Evolutionary conservation across 2,329 filamentous ascomycete genomes (phyloP).

Genomic region (Phialophora tarda): DNA sequence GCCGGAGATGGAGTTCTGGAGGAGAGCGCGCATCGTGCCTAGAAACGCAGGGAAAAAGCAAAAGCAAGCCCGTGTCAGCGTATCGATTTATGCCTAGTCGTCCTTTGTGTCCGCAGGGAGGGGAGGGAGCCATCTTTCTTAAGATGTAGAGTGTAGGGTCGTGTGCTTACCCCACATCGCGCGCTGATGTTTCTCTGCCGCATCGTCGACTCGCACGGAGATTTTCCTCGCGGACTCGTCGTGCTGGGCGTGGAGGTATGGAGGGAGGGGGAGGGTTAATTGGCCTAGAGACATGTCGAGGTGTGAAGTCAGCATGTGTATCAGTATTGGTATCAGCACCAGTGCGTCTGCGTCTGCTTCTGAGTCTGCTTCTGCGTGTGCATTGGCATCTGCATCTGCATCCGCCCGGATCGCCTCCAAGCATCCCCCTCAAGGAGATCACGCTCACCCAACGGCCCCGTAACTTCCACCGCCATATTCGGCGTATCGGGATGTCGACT

Average conservation of each 20-base stretch:
- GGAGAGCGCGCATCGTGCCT: conserved; percentile 89
- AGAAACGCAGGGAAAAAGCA: no score
- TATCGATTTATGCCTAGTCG: not conserved
- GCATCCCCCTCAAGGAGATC: not conserved
- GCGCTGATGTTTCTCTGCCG: conserved; percentile 73
- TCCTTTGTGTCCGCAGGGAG: no score
- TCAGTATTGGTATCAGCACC: no score
- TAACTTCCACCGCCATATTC: conserved; percentile 71
- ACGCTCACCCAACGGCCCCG: conserved; percentile 75
- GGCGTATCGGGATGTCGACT: conserved; percentile 67
- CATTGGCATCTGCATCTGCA: not conserved
- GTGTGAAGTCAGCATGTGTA: conserved; percentile 32
- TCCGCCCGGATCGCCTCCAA: not conserved
- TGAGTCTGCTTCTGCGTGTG: conserved; percentile 14
- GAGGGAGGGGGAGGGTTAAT: conserved; percentile 77
- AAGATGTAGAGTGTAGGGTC: not conserved
- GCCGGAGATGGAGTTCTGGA: conserved; percentile 88
- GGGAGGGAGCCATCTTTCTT: not conserved
- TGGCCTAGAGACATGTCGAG: conserved; percentile 59
- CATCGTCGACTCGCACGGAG: conserved; percentile 72
- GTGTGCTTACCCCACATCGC: conserved; percentile 89
- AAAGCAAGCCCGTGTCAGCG: not conserved
- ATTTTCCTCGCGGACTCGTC: conserved; percentile 69
- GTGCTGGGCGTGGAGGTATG: conserved; percentile 74
- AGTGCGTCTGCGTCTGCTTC: not conserved